Percentiles rank a stretch among this genome's conserved stretches.
phyloP scores from a whole-genome alignment of 2,329 filamentous ascomycete genomes.

The Alternaria sp. region DNA sequence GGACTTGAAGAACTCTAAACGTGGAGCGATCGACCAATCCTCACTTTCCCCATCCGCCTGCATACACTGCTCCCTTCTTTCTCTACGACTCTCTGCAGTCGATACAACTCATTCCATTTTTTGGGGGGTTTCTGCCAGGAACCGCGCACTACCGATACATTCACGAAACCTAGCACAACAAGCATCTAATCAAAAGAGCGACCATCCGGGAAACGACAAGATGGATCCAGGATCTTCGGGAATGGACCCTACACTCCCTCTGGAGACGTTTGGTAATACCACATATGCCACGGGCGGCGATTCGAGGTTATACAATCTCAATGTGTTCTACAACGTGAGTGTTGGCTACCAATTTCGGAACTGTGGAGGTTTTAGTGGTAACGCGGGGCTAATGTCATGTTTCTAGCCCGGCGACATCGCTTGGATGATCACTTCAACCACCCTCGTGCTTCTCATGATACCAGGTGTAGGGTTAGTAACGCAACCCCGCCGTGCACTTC shows the following conservation, averaged over 20 bases:
- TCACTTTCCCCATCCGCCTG: slow-evolving; percentile 22
- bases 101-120: neutral
- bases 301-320: slow-evolving; percentile 74
- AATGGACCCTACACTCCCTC: slow-evolving; percentile 43
- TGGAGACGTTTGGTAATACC: slow-evolving; percentile 62
- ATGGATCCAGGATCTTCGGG: slow-evolving; percentile 44
- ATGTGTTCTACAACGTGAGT: slow-evolving; percentile 81
- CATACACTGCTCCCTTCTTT: slow-evolving; percentile 39
- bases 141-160: neutral
- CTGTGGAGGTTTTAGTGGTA: slow-evolving; percentile 19
- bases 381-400: slow-evolving; percentile 37
- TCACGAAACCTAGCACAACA: neutral
- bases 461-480: slow-evolving; percentile 75
- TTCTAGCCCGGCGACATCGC: slow-evolving; percentile 78
- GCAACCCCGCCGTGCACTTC: neutral
- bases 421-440: slow-evolving; percentile 79
- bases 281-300: slow-evolving; percentile 71
- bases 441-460: slow-evolving; percentile 89
- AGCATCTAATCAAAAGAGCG: neutral
- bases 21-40: slow-evolving; percentile 32
- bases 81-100: slow-evolving; percentile 17
- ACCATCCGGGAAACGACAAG: slow-evolving; percentile 13
- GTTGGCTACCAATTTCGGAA: neutral
- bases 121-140: neutral
- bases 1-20: slow-evolving; percentile 32